Percentiles rank a stretch among this genome's conserved stretches.
Conservation (phyloP, 768 basidiomycete species). For the Cytidiella melzeri region DNA sequence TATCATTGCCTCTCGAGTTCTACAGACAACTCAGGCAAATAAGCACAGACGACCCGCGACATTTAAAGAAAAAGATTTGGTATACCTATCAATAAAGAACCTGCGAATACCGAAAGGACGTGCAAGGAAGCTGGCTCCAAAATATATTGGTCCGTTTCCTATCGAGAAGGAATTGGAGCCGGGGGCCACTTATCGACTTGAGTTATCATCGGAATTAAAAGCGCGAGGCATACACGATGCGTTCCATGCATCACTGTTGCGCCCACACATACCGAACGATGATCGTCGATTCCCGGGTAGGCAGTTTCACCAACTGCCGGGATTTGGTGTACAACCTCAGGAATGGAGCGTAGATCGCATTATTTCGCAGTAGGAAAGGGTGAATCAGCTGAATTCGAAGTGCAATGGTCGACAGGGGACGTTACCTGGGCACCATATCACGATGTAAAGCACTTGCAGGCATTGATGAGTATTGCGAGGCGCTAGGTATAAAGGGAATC, state of each 20-base stretch:
- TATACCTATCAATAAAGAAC: slow-evolving; percentile 33
- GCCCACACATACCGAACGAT: slow-evolving; percentile 26
- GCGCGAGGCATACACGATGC: slow-evolving; percentile 24
- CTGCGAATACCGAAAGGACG: slow-evolving; percentile 28
- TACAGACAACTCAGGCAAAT: slow-evolving; percentile 29
- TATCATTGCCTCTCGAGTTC: slow-evolving; percentile 29
- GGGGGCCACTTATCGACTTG: slow-evolving; percentile 23
- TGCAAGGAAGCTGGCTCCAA: slow-evolving; percentile 30
- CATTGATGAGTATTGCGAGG: no score
- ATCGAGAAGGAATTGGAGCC: slow-evolving; percentile 16
- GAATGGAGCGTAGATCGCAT: slow-evolving; percentile 36
- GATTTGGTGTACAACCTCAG: slow-evolving; percentile 29
- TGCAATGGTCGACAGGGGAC: slow-evolving; percentile 15
- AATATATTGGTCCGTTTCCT: slow-evolving; percentile 34
- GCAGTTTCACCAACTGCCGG: slow-evolving; percentile 24
- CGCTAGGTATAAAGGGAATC: no score
- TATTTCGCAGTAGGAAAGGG: slow-evolving; percentile 15
- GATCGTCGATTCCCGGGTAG: slow-evolving; percentile 31
- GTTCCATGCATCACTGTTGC: slow-evolving; percentile 31
- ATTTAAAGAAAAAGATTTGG: slow-evolving; percentile 21
- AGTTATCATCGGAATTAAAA: slow-evolving; percentile 24
- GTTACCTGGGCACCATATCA: slow-evolving; percentile 14
- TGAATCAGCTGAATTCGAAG: background rate
- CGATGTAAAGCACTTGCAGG: slow-evolving; percentile 10
- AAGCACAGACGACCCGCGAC: slow-evolving; percentile 8